phyloP scores from a whole-genome alignment of 1,284 basidiomycete species.

The Malassezia vespertilionis region DNA sequence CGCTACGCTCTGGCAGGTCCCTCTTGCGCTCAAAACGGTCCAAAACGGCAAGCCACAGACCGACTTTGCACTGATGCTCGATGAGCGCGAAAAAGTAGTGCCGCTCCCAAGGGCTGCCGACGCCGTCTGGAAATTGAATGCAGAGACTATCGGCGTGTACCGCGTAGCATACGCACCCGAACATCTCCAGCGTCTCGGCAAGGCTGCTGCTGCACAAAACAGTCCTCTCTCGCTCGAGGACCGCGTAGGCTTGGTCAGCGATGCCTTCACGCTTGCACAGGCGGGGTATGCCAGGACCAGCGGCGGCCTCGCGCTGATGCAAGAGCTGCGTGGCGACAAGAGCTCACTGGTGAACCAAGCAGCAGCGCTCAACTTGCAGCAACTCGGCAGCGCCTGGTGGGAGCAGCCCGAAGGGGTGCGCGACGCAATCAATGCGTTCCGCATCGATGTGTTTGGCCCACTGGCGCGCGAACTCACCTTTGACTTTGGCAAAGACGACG shows the following conservation, averaged over 20 bases:
- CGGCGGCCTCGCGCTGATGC: conserved; percentile 61
- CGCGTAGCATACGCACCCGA: conserved; percentile 77
- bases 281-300: conserved; percentile 66
- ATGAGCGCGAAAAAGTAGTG: conserved; percentile 58
- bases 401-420: conserved; percentile 60
- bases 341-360: conserved; percentile 26
- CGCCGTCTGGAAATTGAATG: conserved; percentile 66
- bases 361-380: conserved; percentile 14
- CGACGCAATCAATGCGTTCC: conserved; percentile 20
- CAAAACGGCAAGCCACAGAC: conserved; percentile 55
- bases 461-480: conserved; percentile 68
- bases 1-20: conserved; percentile 76
- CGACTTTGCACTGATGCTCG: conserved; percentile 60
- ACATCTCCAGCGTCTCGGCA: conserved; percentile 64
- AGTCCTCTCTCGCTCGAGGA: conserved; percentile 68
- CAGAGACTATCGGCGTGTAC: conserved; percentile 75
- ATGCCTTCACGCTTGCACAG: conserved; percentile 65
- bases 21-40: conserved; percentile 63
- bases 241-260: conserved; percentile 70
- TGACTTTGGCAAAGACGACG: conserved; percentile 60
- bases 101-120: conserved; percentile 56
- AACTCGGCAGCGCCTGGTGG: conserved; percentile 61
- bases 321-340: conserved; percentile 54
- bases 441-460: conserved; percentile 60
- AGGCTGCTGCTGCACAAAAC: conserved; percentile 59